Conservation (phyloP, 768 basidiomycete species). For the Leccinum barrowsii region DNA sequence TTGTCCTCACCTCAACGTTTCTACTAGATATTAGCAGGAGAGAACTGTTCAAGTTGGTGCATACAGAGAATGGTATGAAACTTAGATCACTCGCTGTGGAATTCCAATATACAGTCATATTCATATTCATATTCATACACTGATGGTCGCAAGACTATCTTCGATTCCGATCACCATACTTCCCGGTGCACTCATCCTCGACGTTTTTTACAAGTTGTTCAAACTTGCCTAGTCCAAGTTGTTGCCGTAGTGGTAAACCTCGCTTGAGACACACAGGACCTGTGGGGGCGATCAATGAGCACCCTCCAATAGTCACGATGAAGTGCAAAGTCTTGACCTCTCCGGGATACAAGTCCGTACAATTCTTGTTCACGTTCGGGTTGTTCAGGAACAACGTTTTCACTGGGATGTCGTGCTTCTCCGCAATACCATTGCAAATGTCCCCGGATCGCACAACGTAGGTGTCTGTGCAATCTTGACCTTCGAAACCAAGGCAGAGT, state of each 20-base stretch:
- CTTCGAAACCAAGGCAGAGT: constrained; percentile 53
- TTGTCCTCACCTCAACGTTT: neutral
- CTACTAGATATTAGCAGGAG: neutral
- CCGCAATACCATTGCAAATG: constrained; percentile 45
- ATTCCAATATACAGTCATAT: neutral
- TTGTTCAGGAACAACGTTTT: constrained; percentile 56
- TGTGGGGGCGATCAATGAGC: constrained; percentile 6
- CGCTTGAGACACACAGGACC: constrained; percentile 31
- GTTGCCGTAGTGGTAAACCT: constrained; percentile 12
- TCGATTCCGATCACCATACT: neutral
- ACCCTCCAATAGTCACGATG: neutral
- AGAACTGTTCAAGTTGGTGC: neutral
- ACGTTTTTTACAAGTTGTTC: too few relatives aligned
- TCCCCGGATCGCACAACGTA: constrained; percentile 48
- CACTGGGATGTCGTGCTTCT: constrained; percentile 37
- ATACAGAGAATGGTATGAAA: neutral
- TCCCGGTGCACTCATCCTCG: neutral
- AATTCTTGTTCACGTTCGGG: constrained; percentile 52
- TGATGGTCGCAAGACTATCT: neutral
- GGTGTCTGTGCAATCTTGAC: constrained; percentile 51
- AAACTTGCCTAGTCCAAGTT: constrained; percentile 10
- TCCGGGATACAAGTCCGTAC: constrained; percentile 54
- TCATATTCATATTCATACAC: neutral
- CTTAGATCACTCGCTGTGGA: neutral
- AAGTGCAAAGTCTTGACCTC: constrained; percentile 42